Conservation (phyloP, 2,329 filamentous ascomycete genomes). For the Aotearoamyces nothofagi region DNA sequence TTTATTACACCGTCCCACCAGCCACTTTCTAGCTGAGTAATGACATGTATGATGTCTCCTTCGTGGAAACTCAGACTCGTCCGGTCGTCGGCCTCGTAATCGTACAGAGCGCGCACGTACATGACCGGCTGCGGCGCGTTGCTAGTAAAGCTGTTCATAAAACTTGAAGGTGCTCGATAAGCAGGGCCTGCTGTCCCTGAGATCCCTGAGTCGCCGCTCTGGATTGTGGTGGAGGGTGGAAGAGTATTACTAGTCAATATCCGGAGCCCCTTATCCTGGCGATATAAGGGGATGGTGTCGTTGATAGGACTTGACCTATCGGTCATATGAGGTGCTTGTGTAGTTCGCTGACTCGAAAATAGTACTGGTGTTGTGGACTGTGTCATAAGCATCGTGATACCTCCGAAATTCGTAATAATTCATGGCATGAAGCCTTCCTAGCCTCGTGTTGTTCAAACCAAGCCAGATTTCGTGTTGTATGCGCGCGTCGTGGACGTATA, state of each 20-base stretch:
- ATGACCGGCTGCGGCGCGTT: constrained; percentile 51
- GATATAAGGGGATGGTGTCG: constrained; percentile 8
- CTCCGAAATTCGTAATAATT: constrained; percentile 3
- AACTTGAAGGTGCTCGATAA: constrained; percentile 15
- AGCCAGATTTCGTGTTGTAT: no score
- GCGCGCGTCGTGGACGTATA: no score
- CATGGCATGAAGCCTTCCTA: neutral
- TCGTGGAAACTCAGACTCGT: constrained; percentile 94
- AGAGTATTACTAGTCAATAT: constrained; percentile 1
- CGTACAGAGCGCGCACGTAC: constrained; percentile 91
- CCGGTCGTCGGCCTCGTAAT: constrained; percentile 94
- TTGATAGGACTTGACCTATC: constrained; percentile 5
- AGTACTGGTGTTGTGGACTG: constrained; percentile 14
- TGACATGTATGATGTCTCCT: constrained; percentile 95
- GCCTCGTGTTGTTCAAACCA: constrained; percentile 1
- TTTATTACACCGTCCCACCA: constrained; percentile 99
- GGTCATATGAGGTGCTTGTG: constrained; percentile 10
- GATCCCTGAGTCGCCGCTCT: constrained; percentile 3
- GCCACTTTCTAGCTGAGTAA: constrained; percentile 92
- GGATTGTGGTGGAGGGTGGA: constrained; percentile 7
- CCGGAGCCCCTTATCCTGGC: constrained; percentile 5
- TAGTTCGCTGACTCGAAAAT: constrained; percentile 15
- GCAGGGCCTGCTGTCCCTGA: constrained; percentile 6
- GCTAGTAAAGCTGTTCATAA: constrained; percentile 47
- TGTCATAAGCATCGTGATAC: constrained; percentile 38